Percentiles rank a stretch among this genome's conserved stretches.
These are phyloP conservation scores for Candida hungchunana DNA, from an alignment of 805 yeast species.

Conservation along the genomic window DNA sequence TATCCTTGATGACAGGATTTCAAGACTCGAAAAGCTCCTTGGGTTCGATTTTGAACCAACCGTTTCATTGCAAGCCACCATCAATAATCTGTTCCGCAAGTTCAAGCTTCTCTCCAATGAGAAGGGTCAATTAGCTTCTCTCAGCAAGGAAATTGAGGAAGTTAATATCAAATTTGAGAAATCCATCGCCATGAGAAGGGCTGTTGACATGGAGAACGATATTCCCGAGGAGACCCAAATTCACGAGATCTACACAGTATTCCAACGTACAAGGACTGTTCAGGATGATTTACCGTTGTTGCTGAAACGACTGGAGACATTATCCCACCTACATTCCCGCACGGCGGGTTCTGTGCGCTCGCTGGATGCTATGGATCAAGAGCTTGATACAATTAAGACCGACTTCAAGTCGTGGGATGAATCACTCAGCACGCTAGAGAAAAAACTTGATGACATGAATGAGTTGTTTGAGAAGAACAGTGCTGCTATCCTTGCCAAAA, in stretches of 20 bases:
- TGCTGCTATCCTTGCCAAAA: too few species aligned
- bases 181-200: slow-evolving; percentile 22
- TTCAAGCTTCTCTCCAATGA: slow-evolving; percentile 27
- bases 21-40: slow-evolving; percentile 16
- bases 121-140: slow-evolving; percentile 17
- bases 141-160: slow-evolving; percentile 21
- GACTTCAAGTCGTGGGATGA: slow-evolving; percentile 29
- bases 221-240: slow-evolving; percentile 23
- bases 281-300: slow-evolving; percentile 26
- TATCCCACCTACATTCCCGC: slow-evolving; percentile 24
- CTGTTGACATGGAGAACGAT: slow-evolving; percentile 16
- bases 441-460: slow-evolving; percentile 19
- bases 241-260: slow-evolving; percentile 23
- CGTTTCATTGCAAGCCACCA: slow-evolving; percentile 22
- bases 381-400: slow-evolving; percentile 17
- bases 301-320: slow-evolving; percentile 24
- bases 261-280: slow-evolving; percentile 17
- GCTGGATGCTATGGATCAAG: slow-evolving; percentile 19
- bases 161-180: slow-evolving; percentile 28
- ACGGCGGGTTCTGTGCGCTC: slow-evolving; percentile 17
- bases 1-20: slow-evolving; percentile 15
- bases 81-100: slow-evolving; percentile 29
- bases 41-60: slow-evolving; percentile 15
- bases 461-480: slow-evolving; percentile 16
- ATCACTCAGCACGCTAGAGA: slow-evolving; percentile 20